phyloP scores from a whole-genome alignment of 768 basidiomycete species.

The Termitomyces sp. region DNA sequence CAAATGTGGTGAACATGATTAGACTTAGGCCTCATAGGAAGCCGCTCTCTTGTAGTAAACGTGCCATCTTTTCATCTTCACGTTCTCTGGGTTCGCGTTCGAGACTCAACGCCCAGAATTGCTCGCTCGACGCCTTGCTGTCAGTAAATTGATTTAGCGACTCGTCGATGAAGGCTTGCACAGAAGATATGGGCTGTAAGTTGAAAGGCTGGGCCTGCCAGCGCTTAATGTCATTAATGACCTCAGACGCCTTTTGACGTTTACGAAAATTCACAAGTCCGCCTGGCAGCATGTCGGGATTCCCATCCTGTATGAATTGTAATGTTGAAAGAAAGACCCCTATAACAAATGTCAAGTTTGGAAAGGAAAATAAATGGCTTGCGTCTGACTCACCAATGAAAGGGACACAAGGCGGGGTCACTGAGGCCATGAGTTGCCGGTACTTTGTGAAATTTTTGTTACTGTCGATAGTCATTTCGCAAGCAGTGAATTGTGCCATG shows the following conservation, averaged over 20 bases:
- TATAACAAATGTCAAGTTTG: conserved; percentile 24
- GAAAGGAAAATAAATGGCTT: not conserved
- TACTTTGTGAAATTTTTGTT: conserved; percentile 95
- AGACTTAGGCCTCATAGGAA: conserved; percentile 53
- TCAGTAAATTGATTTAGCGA: conserved; percentile 69
- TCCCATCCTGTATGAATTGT: conserved; percentile 98
- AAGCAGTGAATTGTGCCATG: conserved; percentile 66
- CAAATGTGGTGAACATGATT: not conserved
- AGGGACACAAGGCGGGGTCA: conserved; percentile 92
- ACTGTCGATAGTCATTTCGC: conserved; percentile 89
- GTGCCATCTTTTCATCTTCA: conserved; percentile 96
- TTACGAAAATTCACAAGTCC: conserved; percentile 93
- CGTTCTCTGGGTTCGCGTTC: conserved; percentile 90
- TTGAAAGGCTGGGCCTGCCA: conserved; percentile 94
- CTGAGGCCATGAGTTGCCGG: conserved; percentile 72
- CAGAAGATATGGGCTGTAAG: conserved; percentile 58
- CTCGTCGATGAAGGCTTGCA: conserved; percentile 76
- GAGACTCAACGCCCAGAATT: conserved; percentile 82
- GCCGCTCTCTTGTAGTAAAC: conserved; percentile 82
- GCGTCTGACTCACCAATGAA: conserved; percentile 70
- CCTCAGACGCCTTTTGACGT: conserved; percentile 91
- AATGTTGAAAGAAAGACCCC: conserved; percentile 94
- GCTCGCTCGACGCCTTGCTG: conserved; percentile 63
- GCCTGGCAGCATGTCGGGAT: conserved; percentile 75
- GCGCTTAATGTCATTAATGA: conserved; percentile 93